Evolutionary conservation across 768 basidiomycete genomes (phyloP), one percentile per base, ranked within the genome.

Genomic region (Nevesoporus exiguus): DNA sequence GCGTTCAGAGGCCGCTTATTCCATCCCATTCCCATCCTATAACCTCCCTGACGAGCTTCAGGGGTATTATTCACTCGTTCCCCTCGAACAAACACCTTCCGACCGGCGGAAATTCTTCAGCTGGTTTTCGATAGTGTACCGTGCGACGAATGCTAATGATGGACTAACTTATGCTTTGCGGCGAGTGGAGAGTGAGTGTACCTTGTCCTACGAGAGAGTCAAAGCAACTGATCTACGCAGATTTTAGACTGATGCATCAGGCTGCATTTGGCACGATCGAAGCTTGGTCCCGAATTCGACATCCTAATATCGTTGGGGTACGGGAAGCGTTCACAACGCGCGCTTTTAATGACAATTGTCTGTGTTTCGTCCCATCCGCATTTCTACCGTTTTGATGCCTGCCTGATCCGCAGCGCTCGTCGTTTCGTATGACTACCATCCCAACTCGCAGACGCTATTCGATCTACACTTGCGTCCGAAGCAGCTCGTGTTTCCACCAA

Each of bases 281-380:
- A 59, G 74, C 83, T 15, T 99, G 97, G 97, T 83, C 84, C 1
- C 77, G 81, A 41, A 76, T 98, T 52, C 80, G 76, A 17, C 96
- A 98, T 72, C 94, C 97, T 1, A 86, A 82, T 58, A 86, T 99
- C 55, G 83, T 96, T 15, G 71, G 82, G 9, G 74, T 98, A 21
- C 80, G 82, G 46, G 97, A 98, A 68, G 97, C 96, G 0, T 98
- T 99, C 74, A 98, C 97, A 0, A 96, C 96, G 0, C 81, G 86
- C 27, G 83, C 90, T 0, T 99, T 99, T 70, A 84, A 85, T 51
- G 97, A 98, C 67, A 87, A 86, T 61, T 98, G 95, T 96, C 64
- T 47, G 87, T 55, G 27, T 44, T 41, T 58, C 25, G 14, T 46
- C 53, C 48, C 42, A 8, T 39, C 25, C 24, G 56, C 43, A 22